phyloP scores from a whole-genome alignment of 768 basidiomycete genomes.

The Amylocystis lapponica region DNA sequence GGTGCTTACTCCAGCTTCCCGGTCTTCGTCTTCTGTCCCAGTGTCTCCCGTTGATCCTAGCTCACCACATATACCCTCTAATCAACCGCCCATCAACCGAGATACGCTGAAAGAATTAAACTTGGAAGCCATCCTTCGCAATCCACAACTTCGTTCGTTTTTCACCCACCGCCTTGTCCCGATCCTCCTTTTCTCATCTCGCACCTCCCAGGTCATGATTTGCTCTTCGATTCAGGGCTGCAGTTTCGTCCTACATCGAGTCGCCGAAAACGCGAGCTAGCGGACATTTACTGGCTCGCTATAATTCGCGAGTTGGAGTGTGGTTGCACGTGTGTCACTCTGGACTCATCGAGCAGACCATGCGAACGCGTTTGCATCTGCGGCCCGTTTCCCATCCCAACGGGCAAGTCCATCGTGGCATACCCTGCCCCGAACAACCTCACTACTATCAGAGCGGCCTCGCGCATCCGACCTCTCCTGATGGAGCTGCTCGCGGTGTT shows the following conservation, averaged over 20 bases:
- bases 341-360: constrained; percentile 51
- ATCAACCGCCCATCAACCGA: constrained; percentile 74
- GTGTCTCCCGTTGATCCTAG: constrained; percentile 35
- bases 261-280: constrained; percentile 62
- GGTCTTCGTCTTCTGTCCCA: constrained; percentile 21
- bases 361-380: constrained; percentile 39
- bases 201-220: constrained; percentile 63
- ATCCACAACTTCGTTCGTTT: constrained; percentile 83
- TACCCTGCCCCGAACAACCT: constrained; percentile 29
- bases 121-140: constrained; percentile 77
- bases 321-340: constrained; percentile 82
- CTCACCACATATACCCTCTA: constrained; percentile 57
- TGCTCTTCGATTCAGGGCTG: constrained; percentile 80
- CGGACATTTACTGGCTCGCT: constrained; percentile 84
- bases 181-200: constrained; percentile 7
- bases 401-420: constrained; percentile 38
- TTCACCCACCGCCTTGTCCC: constrained; percentile 8
- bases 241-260: constrained; percentile 78
- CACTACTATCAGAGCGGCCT: constrained; percentile 62
- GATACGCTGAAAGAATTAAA: constrained; percentile 83
- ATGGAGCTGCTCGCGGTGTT: constrained; percentile 77
- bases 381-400: constrained; percentile 17
- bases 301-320: constrained; percentile 70
- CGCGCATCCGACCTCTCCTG: constrained; percentile 65
- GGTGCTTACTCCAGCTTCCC: constrained; percentile 13